Base-by-base conservation (phyloP, 257 asterid genomes). In the Solanum sitiens region DNA sequence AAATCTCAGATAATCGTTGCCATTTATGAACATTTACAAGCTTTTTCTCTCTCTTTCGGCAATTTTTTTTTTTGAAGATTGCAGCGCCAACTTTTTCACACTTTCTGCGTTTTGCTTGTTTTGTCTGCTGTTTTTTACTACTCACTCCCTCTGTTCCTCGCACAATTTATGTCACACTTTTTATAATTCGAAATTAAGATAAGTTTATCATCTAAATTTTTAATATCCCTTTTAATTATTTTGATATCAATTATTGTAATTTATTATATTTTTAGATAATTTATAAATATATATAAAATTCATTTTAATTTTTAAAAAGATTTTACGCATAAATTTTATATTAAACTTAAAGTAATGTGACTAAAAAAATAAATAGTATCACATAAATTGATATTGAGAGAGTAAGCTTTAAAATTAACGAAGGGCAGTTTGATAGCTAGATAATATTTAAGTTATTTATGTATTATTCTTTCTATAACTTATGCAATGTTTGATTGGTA, bases 291-390 rank as follows among this genome's bases (percentile, higher is more conserved):
- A 35, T 35, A 35, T 35, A 35, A 4, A 4, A 3, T 35, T 35
- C 5, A 3, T 35, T 3, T 35, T 4, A 35, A 4, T 27, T 27
- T 27, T 27, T 27, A 5, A 0, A 35, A 35, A 35, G 5, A 35
- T 4, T 35, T 35, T 7, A 37, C 2, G 39, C 7, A 1, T 37
- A 37, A 50, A 50, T 0, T 50, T 15, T 5, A 0, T 0, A 8
- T 50, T 1, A 5, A 6, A 50, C 0, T 50, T 50, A 50, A 50
- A 45, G 0, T 50, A 8, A 5, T 50, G 5, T 50, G 9, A 50
- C 21, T 50, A 2, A 0, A 15, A 50, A 50, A 50, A 15, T 1
- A 3, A 50, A 5, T 15, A 50, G 6, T 47, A 47, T 7, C 2
- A 50, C 23, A 50, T 50, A 16, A 50, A 50, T 50, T 50, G 3